These are phyloP conservation scores for Helichrysum umbraculigerum DNA, from an alignment of 129 eudicot genomes.

Conservation along the genomic window DNA sequence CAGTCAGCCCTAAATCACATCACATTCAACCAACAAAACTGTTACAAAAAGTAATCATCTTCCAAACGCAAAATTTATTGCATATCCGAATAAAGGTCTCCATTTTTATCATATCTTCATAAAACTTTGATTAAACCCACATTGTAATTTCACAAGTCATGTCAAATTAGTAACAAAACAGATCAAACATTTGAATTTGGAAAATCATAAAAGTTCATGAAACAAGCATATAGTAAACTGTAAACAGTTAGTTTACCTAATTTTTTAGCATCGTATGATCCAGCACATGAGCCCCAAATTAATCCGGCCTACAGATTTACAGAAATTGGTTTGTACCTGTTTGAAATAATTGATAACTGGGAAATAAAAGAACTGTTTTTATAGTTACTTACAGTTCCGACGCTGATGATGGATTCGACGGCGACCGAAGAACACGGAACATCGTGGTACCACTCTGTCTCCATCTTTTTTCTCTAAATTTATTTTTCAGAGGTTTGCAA, in stretches of 20 bases:
- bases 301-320: constrained; percentile 54
- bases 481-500: too few species aligned
- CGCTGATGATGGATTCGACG: constrained; percentile 60
- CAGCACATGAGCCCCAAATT: constrained; percentile 66
- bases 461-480: constrained; percentile 22
- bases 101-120: background rate
- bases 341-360: background rate
- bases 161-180: constrained; percentile 4
- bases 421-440: constrained; percentile 74
- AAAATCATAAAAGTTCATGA: background rate
- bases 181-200: constrained; percentile 4
- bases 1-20: constrained; percentile 49
- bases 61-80: constrained; percentile 15
- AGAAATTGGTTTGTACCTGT: background rate
- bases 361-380: background rate
- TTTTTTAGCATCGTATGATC: constrained; percentile 61
- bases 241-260: constrained; percentile 32
- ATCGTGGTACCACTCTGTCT: constrained; percentile 37
- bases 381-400: constrained; percentile 51
- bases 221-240: background rate
- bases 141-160: background rate
- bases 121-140: background rate
- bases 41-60: background rate
- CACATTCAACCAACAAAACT: constrained; percentile 10
- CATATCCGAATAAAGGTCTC: background rate